Evolutionary conservation across 1,284 basidiomycete species (phyloP), one percentile per base, ranked within the genome.

Genomic region (Mycena citricolor): DNA sequence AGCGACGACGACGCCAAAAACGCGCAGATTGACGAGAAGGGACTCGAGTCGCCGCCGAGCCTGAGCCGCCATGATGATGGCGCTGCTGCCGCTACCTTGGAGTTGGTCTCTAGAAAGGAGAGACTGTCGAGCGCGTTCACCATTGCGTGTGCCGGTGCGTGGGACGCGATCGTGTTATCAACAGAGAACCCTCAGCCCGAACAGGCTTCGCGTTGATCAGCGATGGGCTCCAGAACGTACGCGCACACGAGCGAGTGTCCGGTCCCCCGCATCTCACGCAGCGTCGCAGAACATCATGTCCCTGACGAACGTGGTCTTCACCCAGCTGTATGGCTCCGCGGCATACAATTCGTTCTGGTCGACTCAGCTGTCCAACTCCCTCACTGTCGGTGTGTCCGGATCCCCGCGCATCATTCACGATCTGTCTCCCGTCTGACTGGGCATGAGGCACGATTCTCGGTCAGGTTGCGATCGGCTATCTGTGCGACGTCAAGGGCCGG

Each of bases 401-500:
- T 12, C 30, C 5, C 32, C 54, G 57, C 50, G 51, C 52, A 2
- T 16, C 23, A 41, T 41, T 25, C 47, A 26, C 32, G 5, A 47
- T 54, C 33, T 53, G 34, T 45, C 26, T 39, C 47, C 43, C 24
- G 17, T 47, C 42, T 4, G 28, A n/a, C 41, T 5, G 34, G 81
- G 80, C 79, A 36, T 4, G 23, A 44, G 42, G 48, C 3, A 80
- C 76, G 32, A 71, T 87, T 39, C 64, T 87, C 31, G 85, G 85
- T n/a, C 84, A 85, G 54, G 47, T 88, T 32, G 37, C 70, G 23
- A 79, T 88, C 22, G 88, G 87, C 11, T 55, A 88, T 17, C 64
- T 86, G 22, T 86, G 83, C 54, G 87, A 90, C 59, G 73, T 80
- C 38, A 57, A 87, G 25, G 87, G 88, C 20, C 71, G 86, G 38